Evolutionary conservation across 2,329 filamentous ascomycete genomes (phyloP).

Genomic region (Phialophora verrucosa): DNA sequence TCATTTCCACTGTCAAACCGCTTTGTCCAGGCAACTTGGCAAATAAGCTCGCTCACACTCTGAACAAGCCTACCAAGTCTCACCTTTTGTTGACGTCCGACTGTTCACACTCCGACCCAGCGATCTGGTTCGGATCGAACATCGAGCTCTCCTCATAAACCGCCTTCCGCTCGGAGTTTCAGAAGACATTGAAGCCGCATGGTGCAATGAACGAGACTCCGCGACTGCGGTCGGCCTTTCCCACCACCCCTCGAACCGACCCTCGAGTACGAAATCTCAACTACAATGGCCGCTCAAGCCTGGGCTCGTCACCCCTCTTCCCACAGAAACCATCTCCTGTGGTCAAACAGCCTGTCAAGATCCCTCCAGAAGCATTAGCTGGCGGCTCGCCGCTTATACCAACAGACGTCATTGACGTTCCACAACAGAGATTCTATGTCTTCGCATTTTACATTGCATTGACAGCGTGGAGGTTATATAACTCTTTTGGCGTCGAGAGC

Average conservation of each 20-base stretch:
- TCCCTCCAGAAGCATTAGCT: conserved; percentile 32
- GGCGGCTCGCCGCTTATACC: conserved; percentile 72
- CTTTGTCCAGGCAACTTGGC: neutral
- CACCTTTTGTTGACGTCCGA: neutral
- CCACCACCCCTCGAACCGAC: conserved; percentile 67
- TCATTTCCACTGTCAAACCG: too few species aligned
- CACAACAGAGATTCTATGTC: conserved; percentile 87
- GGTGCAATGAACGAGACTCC: conserved; percentile 84
- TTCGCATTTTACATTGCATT: conserved; percentile 77
- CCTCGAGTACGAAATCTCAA: conserved; percentile 27
- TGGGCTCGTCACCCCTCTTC: conserved; percentile 28
- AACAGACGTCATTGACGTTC: conserved; percentile 80
- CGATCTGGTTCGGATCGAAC: neutral
- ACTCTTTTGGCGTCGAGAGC: conserved; percentile 80
- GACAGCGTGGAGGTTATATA: conserved; percentile 82
- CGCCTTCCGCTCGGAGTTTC: neutral
- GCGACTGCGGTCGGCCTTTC: conserved; percentile 80
- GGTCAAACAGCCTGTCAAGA: conserved; percentile 26
- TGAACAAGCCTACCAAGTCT: neutral
- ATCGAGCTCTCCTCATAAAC: neutral
- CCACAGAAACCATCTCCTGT: conserved; percentile 37
- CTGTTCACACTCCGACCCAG: neutral
- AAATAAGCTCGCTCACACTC: neutral
- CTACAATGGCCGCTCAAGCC: conserved; percentile 23
- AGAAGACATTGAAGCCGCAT: conserved; percentile 41